Evolutionary conservation across 805 yeast species (phyloP), one percentile per base, ranked within the genome.

Genomic region (Saturnispora sanitii): DNA sequence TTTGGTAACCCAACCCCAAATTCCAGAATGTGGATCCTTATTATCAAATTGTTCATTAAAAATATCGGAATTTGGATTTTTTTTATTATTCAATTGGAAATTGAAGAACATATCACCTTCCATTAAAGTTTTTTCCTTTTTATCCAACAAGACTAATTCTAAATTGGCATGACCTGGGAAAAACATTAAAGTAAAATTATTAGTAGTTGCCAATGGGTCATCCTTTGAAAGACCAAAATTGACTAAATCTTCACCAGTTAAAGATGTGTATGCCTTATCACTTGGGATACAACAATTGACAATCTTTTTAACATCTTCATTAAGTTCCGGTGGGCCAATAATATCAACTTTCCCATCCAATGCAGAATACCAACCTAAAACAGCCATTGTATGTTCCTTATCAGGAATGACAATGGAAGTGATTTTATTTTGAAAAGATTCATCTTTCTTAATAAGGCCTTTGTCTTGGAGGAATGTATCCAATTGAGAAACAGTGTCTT

Each of bases 91-190:
- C 26, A 64, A 62, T 11, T 77, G 78, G 46, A 78, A 61, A 53
- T 77, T 76, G 60, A 79, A 73, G 26, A 79, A 50, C 43, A 79
- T 53, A 54, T 80, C 86, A 12, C 79, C 86, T 49, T 70, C 75
- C 45, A 72, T 63, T 16, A 79, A 50, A 0, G 74, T 64, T 53
- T 69, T 70, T 27, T 75, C 60, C 12, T 56, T 54, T 33, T 61
- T 63, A 51, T 75, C 75, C 52, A 55, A 72, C 48, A 72, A 50
- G 3, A 75, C 69, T 39, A 80, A 56, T 54, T 80, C 87, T 52
- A 70, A 66, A 56, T 79, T 80, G n/a, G 49, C 55, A 50, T 75
- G 81, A 4, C 60, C 55, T 11, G 82, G 81, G 40, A 79, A 53
- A 51, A 65, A 79, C 4, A 76, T 68, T 45, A 79, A 73, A 50